These are phyloP conservation scores for Kwoniella dejecticola DNA, from an alignment of 768 basidiomycete genomes.

Conservation along the genomic window DNA sequence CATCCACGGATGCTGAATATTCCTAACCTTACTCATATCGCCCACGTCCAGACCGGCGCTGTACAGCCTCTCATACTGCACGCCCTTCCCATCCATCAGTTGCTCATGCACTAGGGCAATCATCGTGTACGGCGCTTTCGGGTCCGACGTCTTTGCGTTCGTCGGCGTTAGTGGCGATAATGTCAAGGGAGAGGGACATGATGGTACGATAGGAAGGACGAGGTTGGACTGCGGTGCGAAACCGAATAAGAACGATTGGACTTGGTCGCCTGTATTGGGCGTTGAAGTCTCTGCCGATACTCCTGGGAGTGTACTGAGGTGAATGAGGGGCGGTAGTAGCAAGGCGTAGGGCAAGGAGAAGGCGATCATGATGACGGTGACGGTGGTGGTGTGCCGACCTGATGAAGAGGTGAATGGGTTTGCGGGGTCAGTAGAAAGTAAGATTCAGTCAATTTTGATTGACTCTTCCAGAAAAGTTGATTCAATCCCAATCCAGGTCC, in stretches of 20 bases:
- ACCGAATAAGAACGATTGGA: conserved; percentile 32
- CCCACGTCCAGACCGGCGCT: conserved; percentile 33
- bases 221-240: conserved; percentile 26
- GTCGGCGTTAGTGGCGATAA: conserved; percentile 26
- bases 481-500: too few species aligned
- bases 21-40: conserved; percentile 19
- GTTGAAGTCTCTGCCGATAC: conserved; percentile 25
- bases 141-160: conserved; percentile 26
- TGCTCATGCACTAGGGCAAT: conserved; percentile 42
- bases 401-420: too few species aligned
- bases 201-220: conserved; percentile 27
- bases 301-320: too few species aligned
- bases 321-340: too few species aligned
- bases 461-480: too few species aligned
- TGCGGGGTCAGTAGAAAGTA: too few species aligned
- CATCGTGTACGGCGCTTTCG: conserved; percentile 41
- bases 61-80: conserved; percentile 33
- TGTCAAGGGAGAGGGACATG: conserved; percentile 37
- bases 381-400: too few species aligned
- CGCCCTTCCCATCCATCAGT: conserved; percentile 30
- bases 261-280: conserved; percentile 45
- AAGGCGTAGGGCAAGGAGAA: too few species aligned
- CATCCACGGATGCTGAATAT: conserved; percentile 29
- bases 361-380: too few species aligned
- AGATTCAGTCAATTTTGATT: too few species aligned